These are phyloP conservation scores for Fusarium sp. DNA, from an alignment of 2,329 filamentous ascomycete species.

Conservation along the genomic window DNA sequence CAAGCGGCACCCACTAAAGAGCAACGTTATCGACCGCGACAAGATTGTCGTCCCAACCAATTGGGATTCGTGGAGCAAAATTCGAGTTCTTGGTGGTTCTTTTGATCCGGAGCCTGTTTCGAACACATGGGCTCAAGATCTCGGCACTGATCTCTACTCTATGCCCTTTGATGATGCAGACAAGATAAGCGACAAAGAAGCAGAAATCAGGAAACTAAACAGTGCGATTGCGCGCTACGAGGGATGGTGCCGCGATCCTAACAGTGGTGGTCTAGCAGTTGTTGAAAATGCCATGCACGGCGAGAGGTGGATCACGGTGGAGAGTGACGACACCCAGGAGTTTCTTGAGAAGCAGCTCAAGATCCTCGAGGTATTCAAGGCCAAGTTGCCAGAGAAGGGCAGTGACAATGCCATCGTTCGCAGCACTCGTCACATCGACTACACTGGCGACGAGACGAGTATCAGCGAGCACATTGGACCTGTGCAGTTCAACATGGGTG, in stretches of 20 bases:
- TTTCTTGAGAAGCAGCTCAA: constrained; percentile 82
- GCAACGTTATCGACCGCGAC: constrained; percentile 92
- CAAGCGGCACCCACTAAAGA: constrained; percentile 80
- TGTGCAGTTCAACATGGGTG: constrained; percentile 97
- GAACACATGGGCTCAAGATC: constrained; percentile 85
- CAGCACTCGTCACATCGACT: constrained; percentile 43
- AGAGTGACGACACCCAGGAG: constrained; percentile 72
- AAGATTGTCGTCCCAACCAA: constrained; percentile 95
- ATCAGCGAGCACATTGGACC: constrained; percentile 87
- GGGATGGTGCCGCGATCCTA: constrained; percentile 79
- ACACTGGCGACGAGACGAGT: constrained; percentile 55
- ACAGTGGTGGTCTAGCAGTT: constrained; percentile 62
- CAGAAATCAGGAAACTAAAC: constrained; percentile 49
- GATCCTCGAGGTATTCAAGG: constrained; percentile 72
- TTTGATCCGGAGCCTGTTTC: constrained; percentile 92
- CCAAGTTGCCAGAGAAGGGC: constrained; percentile 62
- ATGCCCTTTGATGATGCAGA: constrained; percentile 32
- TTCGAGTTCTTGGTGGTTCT: constrained; percentile 86
- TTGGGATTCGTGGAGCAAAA: constrained; percentile 99
- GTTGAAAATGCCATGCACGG: constrained; percentile 53
- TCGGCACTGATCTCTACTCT: constrained; percentile 64
- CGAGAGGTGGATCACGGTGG: constrained; percentile 46
- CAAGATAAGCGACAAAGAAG: constrained; percentile 37
- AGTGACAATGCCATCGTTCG: constrained; percentile 37
- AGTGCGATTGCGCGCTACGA: constrained; percentile 79